Evolutionary conservation across 352 stramenopile species (phyloP).

Genomic region (Globisporangium alternatum): DNA sequence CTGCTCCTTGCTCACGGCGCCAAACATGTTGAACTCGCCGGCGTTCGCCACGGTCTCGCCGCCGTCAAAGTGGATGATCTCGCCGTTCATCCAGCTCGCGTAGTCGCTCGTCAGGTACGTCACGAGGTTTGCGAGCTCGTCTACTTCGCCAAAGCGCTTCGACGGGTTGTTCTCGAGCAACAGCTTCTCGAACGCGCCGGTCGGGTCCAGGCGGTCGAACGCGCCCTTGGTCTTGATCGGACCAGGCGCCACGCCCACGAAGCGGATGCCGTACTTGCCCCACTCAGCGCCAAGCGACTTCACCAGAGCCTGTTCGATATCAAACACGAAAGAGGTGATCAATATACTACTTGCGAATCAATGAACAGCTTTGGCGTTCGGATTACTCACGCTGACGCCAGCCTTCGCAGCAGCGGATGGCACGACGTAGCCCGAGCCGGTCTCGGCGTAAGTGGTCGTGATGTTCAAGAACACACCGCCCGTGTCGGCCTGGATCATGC

Average conservation of each 20-base stretch:
- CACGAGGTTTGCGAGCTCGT: slow-evolving; percentile 76
- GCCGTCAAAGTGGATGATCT: slow-evolving; percentile 81
- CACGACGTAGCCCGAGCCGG: slow-evolving; percentile 92
- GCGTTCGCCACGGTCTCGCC: slow-evolving; percentile 71
- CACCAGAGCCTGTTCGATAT: slow-evolving; percentile 84
- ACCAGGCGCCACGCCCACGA: slow-evolving; percentile 96
- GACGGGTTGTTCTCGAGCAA: slow-evolving; percentile 71
- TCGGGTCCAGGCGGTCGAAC: slow-evolving; percentile 75
- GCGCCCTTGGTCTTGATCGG: slow-evolving; percentile 90
- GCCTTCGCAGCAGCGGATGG: slow-evolving; percentile 95
- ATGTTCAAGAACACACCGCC: slow-evolving; percentile 95
- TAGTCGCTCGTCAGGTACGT: slow-evolving; percentile 80
- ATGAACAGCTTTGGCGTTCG: neutral
- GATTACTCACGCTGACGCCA: slow-evolving; percentile 74
- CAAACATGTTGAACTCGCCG: slow-evolving; percentile 83
- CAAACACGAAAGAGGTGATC: neutral
- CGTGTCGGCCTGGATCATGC: slow-evolving; percentile 72
- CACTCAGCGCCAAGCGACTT: slow-evolving; percentile 96
- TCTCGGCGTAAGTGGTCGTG: slow-evolving; percentile 94
- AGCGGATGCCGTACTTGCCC: slow-evolving; percentile 93
- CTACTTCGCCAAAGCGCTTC: slow-evolving; percentile 69
- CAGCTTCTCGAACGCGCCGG: slow-evolving; percentile 60
- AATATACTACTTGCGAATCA: neutral
- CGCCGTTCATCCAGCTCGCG: slow-evolving; percentile 77
- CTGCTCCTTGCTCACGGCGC: slow-evolving; percentile 49